Evolutionary conservation across 2,329 filamentous ascomycete species (phyloP).

Genomic region (Fonsecaea monophora): DNA sequence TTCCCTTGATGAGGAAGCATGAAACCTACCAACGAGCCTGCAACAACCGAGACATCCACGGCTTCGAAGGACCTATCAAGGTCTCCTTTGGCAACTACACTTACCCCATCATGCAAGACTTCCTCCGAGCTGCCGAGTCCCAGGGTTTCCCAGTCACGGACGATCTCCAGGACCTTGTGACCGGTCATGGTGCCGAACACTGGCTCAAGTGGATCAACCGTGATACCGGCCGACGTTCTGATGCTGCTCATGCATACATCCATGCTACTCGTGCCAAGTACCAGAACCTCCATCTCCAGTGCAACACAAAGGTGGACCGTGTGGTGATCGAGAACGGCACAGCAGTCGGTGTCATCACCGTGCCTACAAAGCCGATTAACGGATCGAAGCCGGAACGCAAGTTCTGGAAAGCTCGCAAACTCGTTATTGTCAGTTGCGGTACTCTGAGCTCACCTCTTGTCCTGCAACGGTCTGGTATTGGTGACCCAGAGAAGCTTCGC

Average conservation of each 20-base stretch:
- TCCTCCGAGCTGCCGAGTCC: constrained; percentile 73
- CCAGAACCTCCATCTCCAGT: constrained; percentile 73
- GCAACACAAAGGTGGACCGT: constrained; percentile 80
- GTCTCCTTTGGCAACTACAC: constrained; percentile 82
- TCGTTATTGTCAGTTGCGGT: constrained; percentile 75
- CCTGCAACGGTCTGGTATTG: constrained; percentile 76
- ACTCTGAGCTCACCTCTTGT: constrained; percentile 77
- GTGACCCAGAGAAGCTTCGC: constrained; percentile 73
- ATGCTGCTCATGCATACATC: constrained; percentile 78
- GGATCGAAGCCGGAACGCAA: constrained; percentile 58
- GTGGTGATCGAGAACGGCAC: constrained; percentile 74
- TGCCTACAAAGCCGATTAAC: constrained; percentile 72
- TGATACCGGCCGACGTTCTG: constrained; percentile 70
- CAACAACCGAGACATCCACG: constrained; percentile 70
- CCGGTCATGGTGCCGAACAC: constrained; percentile 73
- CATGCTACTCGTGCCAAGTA: constrained; percentile 75
- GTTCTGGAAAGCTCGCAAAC: constrained; percentile 69
- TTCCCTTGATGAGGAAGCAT: constrained; percentile 80
- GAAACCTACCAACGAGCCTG: constrained; percentile 75
- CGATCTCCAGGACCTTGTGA: constrained; percentile 73
- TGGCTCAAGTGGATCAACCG: constrained; percentile 88
- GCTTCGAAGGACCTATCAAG: constrained; percentile 81
- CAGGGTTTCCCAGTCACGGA: constrained; percentile 78
- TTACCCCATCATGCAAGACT: constrained; percentile 83
- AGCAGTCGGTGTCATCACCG: constrained; percentile 73